Conservation (phyloP, 176 grass and related monocot species). For the Avena atlantica region DNA sequence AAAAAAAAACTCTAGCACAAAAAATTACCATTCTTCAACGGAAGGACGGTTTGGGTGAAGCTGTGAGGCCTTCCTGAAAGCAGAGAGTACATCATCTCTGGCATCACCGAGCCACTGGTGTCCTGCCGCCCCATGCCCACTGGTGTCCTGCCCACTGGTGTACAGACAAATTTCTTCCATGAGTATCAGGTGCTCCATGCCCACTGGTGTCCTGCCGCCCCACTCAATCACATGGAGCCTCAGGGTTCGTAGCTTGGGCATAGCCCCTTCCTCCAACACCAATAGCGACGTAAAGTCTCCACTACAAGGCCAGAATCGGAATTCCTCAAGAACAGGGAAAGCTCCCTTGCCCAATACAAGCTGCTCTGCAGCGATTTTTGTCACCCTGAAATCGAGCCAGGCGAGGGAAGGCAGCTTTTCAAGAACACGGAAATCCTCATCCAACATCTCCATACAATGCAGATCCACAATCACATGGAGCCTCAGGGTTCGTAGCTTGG, state of each 20-base stretch:
- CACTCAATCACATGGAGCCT: accelerated
- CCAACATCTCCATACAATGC: not conserved
- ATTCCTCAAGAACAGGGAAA: not conserved
- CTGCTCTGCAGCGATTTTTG: not conserved
- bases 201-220: not conserved
- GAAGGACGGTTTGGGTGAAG: not conserved
- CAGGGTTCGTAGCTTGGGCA: not conserved
- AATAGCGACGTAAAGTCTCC: not conserved
- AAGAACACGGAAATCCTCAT: not conserved
- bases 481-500: not conserved
- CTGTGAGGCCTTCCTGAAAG: not conserved
- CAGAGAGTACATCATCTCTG: not conserved
- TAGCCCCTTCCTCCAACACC: not conserved
- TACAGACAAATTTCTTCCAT: no score
- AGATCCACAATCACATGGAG: no score
- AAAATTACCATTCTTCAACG: no score
- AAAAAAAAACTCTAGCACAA: no score
- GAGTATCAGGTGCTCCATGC: no score
- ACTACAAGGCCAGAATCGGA: accelerated
- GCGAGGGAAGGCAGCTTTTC: not conserved
- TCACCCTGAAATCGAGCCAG: accelerated
- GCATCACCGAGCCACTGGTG: accelerated
- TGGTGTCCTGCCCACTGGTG: not conserved
- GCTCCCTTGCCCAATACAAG: not conserved
- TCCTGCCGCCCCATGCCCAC: not conserved